Percentiles rank a stretch among this genome's conserved stretches.
Evolutionary conservation across 768 basidiomycete species (phyloP).

Genomic region (Phanerodontia chrysosporium): DNA sequence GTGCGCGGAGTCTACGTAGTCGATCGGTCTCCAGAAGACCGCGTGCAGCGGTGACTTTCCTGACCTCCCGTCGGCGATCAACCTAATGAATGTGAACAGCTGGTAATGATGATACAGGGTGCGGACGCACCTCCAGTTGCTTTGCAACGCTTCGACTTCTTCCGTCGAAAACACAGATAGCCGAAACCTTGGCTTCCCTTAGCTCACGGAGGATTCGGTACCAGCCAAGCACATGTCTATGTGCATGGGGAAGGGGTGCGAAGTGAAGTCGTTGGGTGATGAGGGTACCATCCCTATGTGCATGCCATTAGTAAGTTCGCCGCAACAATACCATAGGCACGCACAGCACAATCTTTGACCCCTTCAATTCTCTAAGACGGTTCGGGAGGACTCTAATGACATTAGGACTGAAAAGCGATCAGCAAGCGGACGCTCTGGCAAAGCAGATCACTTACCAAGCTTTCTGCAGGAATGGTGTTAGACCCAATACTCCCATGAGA

Average conservation of each 20-base stretch:
- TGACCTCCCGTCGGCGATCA: constrained; percentile 50
- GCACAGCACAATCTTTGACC: constrained; percentile 75
- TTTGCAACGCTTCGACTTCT: constrained; percentile 64
- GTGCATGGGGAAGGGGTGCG: constrained; percentile 54
- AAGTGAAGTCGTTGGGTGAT: constrained; percentile 82
- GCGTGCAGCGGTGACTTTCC: constrained; percentile 45
- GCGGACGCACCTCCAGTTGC: constrained; percentile 55
- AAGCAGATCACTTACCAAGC: constrained; percentile 42
- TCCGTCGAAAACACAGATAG: constrained; percentile 82
- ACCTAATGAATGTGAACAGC: constrained; percentile 31
- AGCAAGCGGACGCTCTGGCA: not conserved
- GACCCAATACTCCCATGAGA: constrained; percentile 67
- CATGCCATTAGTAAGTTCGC: constrained; percentile 2
- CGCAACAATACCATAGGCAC: constrained; percentile 17
- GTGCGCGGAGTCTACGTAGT: constrained; percentile 44
- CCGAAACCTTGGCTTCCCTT: constrained; percentile 47
- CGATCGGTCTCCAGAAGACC: constrained; percentile 57
- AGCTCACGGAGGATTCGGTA: constrained; percentile 65
- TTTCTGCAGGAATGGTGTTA: constrained; percentile 66
- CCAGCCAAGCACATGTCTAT: constrained; percentile 78
- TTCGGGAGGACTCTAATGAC: constrained; percentile 60
- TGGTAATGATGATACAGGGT: not conserved
- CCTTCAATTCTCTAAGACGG: constrained; percentile 55
- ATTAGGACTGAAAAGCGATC: constrained; percentile 46
- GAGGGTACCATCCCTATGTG: constrained; percentile 74